Evolutionary conservation across 192 early-diverging fungal species (phyloP).

Genomic region (Coemansia sp.): DNA sequence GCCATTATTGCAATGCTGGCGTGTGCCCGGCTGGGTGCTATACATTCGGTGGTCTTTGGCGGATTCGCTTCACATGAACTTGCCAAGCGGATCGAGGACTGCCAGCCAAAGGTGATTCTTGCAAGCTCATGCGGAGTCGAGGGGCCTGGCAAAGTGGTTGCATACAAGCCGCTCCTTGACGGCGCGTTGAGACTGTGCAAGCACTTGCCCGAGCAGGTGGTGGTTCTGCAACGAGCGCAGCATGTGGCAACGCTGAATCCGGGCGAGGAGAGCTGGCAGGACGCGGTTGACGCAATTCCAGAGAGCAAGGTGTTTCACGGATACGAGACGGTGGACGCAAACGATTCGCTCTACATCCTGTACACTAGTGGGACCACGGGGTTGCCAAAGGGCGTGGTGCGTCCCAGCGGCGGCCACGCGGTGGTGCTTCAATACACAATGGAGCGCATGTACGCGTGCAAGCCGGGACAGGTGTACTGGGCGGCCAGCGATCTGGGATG

Average conservation of each 20-base stretch:
- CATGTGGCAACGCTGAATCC: slow-evolving; percentile 45
- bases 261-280: slow-evolving; percentile 56
- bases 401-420: slow-evolving; percentile 68
- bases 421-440: slow-evolving; percentile 70
- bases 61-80: slow-evolving; percentile 74
- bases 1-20: slow-evolving; percentile 83
- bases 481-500: slow-evolving; percentile 84
- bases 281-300: slow-evolving; percentile 53
- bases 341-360: slow-evolving; percentile 83
- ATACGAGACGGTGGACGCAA: slow-evolving; percentile 61
- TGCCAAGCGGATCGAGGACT: slow-evolving; percentile 82
- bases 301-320: slow-evolving; percentile 36
- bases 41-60: slow-evolving; percentile 83
- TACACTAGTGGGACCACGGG: slow-evolving; percentile 89
- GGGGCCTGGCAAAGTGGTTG: slow-evolving; percentile 63
- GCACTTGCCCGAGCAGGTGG: slow-evolving; percentile 44
- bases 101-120: slow-evolving; percentile 72
- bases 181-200: slow-evolving; percentile 62
- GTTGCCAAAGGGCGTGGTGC: slow-evolving; percentile 86
- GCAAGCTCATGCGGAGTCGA: slow-evolving; percentile 81
- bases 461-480: slow-evolving; percentile 76
- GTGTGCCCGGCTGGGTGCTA: slow-evolving; percentile 78
- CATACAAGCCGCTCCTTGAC: slow-evolving; percentile 79
- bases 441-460: slow-evolving; percentile 68
- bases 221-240: slow-evolving; percentile 69